Conservation (phyloP, 257 asterid species). For the Solanum chmielewskii region DNA sequence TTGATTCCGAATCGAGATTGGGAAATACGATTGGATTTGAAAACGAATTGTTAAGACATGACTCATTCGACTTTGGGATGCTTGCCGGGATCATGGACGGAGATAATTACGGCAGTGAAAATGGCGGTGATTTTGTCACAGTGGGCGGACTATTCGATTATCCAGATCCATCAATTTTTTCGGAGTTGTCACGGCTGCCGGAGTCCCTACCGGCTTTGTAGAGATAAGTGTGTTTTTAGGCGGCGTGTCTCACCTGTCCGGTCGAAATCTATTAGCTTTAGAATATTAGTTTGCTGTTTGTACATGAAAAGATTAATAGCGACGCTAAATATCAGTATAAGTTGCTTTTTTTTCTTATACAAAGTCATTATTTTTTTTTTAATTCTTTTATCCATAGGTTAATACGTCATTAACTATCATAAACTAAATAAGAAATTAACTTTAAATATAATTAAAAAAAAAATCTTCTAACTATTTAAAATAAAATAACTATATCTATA, state of each 20-base stretch:
- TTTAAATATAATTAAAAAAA: too few relatives aligned
- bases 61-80: slow-evolving; percentile 13
- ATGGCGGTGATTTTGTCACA: slow-evolving; percentile 6
- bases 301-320: background rate
- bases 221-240: background rate
- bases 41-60: slow-evolving; percentile 12
- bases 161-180: slow-evolving; percentile 7
- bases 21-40: background rate
- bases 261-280: background rate
- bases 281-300: background rate
- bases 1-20: background rate
- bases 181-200: slow-evolving; percentile 15
- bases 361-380: too few relatives aligned
- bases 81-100: slow-evolving; percentile 2
- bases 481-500: too few relatives aligned
- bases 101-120: background rate
- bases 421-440: too few relatives aligned
- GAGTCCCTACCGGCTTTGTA: slow-evolving; percentile 22
- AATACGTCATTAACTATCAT: too few relatives aligned
- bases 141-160: slow-evolving; percentile 22
- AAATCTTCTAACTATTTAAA: too few relatives aligned
- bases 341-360: background rate
- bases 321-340: background rate
- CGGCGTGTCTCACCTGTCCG: background rate
- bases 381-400: too few relatives aligned